Percentiles rank a stretch among this genome's conserved stretches.
These are phyloP conservation scores for Neopestalotiopsis sp. DNA, from an alignment of 2,329 filamentous ascomycete genomes.

Conservation along the genomic window DNA sequence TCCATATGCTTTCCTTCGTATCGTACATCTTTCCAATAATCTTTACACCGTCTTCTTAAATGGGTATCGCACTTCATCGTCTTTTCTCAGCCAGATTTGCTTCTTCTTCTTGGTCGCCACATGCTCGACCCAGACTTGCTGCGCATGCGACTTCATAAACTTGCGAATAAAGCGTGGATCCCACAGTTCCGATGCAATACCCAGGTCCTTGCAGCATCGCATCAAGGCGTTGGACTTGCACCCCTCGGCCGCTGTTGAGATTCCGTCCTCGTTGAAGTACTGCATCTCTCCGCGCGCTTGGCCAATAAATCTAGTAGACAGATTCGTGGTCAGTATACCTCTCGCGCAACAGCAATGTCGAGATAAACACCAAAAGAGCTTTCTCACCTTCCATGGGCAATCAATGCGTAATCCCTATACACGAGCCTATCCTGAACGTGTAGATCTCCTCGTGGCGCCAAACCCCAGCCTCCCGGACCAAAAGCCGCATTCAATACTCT, in stretches of 20 bases:
- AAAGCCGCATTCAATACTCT: constrained; percentile 89
- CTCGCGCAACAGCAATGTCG: not conserved
- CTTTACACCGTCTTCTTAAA: constrained; percentile 48
- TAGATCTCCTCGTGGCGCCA: constrained; percentile 86
- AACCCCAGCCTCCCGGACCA: constrained; percentile 93
- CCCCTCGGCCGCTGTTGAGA: constrained; percentile 93
- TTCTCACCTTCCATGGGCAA: constrained; percentile 83
- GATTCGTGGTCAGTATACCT: not conserved
- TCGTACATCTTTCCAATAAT: not conserved
- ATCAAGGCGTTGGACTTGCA: constrained; percentile 98
- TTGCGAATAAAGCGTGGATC: constrained; percentile 88
- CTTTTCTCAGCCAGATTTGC: constrained; percentile 86
- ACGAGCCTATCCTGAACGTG: constrained; percentile 81
- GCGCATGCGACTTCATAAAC: constrained; percentile 77
- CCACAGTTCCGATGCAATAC: constrained; percentile 94
- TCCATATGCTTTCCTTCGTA: not conserved
- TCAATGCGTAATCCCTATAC: constrained; percentile 91
- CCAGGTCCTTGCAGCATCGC: constrained; percentile 97
- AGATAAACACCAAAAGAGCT: not conserved
- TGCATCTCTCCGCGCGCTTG: constrained; percentile 94
- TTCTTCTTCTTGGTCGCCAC: constrained; percentile 83
- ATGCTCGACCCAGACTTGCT: constrained; percentile 92
- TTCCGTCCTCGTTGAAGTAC: constrained; percentile 88
- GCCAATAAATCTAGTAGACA: constrained; percentile 74
- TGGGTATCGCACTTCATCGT: constrained; percentile 72